Base-by-base conservation (phyloP, 306 rosid genomes). In the Alnus rubra region DNA sequence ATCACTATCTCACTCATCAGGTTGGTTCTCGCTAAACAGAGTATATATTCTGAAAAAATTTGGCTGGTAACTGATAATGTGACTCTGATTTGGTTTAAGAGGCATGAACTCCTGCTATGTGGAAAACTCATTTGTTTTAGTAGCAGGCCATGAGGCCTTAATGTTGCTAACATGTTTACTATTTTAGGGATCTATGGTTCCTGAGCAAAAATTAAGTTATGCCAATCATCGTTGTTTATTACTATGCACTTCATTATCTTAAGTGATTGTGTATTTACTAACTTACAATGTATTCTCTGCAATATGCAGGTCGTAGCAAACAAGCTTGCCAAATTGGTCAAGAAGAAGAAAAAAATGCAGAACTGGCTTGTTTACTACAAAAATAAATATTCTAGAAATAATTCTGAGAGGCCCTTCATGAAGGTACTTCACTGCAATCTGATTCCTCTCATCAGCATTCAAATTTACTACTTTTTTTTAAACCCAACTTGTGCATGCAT, bases 1-100 rank as follows among this genome's bases (percentile, higher is more conserved):
- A 93, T 74, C 88, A 84, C 85, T 93, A 93, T 91, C 98, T 95
- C 55, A 95, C 97, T n/a, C 92, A 95, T 83, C 99, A 95, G 98
- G 99, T 95, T 76, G 75, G 85, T 74, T 80, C 75, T 72, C 44
- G 1, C 80, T 71, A n/a, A 48, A 70, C 55, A 37, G 15, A 67
- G 42, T 75, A 11, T 1, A 49, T 16, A n/a, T 59, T 10, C 55
- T 9, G 16, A 50, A 31, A 30, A 51, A 64, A 70, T 74, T 58
- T 16, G 79, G 39, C 80, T 56, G 44, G 42, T 16, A 68, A 44
- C 75, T 73, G 45, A 75, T 80, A 35, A 60, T 64, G 45, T 65
- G 39, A 74, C 76, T 73, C 53, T 69, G 69, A 73, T 75, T n/a
- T 53, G 37, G 18, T 30, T 68, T 37, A 54, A 74, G 71, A 69